A percentile compares a stretch with the other conserved stretches of the same genome.
These are phyloP conservation scores for Geotrichum carabidarum DNA, from an alignment of 1,139 yeast genomes.

Conservation along the genomic window DNA sequence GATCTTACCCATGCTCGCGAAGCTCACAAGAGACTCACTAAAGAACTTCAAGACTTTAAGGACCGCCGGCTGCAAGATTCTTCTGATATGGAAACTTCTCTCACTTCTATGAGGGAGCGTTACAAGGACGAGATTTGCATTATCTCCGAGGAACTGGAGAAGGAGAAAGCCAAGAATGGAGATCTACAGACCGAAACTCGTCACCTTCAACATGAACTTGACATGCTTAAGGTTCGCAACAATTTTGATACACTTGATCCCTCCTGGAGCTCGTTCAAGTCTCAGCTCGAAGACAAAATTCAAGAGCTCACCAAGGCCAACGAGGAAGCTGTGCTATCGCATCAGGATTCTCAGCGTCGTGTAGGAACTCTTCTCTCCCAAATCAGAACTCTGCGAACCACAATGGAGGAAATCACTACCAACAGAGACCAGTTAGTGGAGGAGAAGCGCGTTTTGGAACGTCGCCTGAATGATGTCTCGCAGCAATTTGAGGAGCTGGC, in stretches of 20 bases:
- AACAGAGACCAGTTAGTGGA: constrained; percentile 38
- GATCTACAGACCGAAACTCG: constrained; percentile 61
- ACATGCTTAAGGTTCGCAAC: constrained; percentile 31
- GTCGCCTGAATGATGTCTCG: constrained; percentile 33
- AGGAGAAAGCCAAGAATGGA: constrained; percentile 45
- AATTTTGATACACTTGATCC: constrained; percentile 21
- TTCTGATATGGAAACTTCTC: constrained; percentile 26
- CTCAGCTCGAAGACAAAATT: constrained; percentile 50
- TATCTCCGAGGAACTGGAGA: constrained; percentile 54
- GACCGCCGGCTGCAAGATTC: constrained; percentile 30
- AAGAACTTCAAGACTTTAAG: constrained; percentile 43
- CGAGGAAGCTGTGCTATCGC: constrained; percentile 40
- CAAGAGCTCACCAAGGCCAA: constrained; percentile 49
- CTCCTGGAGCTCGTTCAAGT: constrained; percentile 42
- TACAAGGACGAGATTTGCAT: constrained; percentile 53
- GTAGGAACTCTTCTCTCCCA: constrained; percentile 36
- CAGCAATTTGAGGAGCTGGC: constrained; percentile 32
- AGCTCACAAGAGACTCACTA: constrained; percentile 42
- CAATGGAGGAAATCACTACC: constrained; percentile 37
- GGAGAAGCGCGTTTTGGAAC: constrained; percentile 39
- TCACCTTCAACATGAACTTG: constrained; percentile 56
- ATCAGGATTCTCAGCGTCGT: constrained; percentile 38
- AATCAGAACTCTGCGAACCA: constrained; percentile 34
- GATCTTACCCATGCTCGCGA: constrained; percentile 52
- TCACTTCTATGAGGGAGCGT: constrained; percentile 40